Evolutionary conservation across 1,139 yeast species (phyloP).

Genomic region (Pichia norvegensis): DNA sequence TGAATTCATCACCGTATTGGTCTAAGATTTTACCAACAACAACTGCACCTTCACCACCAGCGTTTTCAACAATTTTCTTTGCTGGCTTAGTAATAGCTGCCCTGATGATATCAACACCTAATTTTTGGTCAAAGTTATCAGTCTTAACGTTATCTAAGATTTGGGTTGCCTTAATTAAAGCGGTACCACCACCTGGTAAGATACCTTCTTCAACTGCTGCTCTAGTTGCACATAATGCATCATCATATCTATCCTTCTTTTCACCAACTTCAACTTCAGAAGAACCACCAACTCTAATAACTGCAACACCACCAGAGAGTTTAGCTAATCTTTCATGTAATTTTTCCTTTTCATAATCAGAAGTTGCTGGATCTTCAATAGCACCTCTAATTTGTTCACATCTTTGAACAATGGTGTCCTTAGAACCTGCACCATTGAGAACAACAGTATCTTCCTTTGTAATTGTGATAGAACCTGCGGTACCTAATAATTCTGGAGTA

Average conservation of each 20-base stretch:
- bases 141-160: conserved; percentile 72
- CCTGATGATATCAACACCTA: conserved; percentile 93
- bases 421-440: conserved; percentile 91
- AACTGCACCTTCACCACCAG: conserved; percentile 98
- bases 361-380: conserved; percentile 63
- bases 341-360: conserved; percentile 96
- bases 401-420: conserved; percentile 81
- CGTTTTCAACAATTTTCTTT: conserved; percentile 92
- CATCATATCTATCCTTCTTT: conserved; percentile 99
- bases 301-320: conserved; percentile 99
- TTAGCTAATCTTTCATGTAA: conserved; percentile 97
- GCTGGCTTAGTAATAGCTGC: conserved; percentile 97
- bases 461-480: conserved; percentile 86
- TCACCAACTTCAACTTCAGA: conserved; percentile 99
- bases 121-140: conserved; percentile 92
- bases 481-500: conserved; percentile 84
- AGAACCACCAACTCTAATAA: conserved; percentile 95
- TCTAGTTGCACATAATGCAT: conserved; percentile 97
- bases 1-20: conserved; percentile 79
- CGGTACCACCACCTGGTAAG: conserved; percentile 99
- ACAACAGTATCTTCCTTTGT: conserved; percentile 97
- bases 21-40: conserved; percentile 88
- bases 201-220: conserved; percentile 99
- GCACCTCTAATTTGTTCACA: conserved; percentile 93
- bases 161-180: conserved; percentile 88